Evolutionary conservation across 441 rosid genomes (phyloP).

Genomic region (Metrosideros polymorpha): DNA sequence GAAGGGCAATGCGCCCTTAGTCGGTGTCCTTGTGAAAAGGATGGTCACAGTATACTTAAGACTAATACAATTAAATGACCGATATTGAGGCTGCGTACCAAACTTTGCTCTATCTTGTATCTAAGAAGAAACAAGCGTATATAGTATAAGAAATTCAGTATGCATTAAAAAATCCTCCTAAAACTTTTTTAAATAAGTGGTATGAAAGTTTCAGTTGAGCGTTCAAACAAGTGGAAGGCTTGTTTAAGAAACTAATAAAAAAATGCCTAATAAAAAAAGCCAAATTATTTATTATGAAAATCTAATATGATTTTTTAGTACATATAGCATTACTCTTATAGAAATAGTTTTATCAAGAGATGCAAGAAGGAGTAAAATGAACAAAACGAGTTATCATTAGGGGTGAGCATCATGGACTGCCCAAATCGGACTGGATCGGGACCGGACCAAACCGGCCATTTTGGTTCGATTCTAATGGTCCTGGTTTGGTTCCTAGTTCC

Average conservation of each 20-base stretch:
- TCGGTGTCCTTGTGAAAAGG: background rate
- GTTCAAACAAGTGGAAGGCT: background rate
- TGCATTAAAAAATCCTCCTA: background rate
- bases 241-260: background rate
- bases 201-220: background rate
- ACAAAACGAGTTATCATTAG: too few species aligned
- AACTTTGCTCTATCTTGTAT: background rate
- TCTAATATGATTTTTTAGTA: too few species aligned
- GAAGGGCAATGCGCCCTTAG: background rate
- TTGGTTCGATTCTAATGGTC: too few species aligned
- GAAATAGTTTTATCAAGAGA: background rate
- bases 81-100: background rate
- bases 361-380: background rate
- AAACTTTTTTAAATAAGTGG: background rate
- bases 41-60: too few species aligned
- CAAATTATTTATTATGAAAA: background rate
- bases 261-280: too few species aligned
- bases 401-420: too few species aligned
- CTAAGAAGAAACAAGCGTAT: background rate
- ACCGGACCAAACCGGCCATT: too few species aligned
- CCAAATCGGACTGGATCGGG: too few species aligned
- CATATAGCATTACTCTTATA: background rate
- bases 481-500: too few species aligned
- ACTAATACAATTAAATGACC: background rate
- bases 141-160: too few species aligned